Conservation (phyloP, 371 early-diverging fungal genomes). For the Mortierella sp. region DNA sequence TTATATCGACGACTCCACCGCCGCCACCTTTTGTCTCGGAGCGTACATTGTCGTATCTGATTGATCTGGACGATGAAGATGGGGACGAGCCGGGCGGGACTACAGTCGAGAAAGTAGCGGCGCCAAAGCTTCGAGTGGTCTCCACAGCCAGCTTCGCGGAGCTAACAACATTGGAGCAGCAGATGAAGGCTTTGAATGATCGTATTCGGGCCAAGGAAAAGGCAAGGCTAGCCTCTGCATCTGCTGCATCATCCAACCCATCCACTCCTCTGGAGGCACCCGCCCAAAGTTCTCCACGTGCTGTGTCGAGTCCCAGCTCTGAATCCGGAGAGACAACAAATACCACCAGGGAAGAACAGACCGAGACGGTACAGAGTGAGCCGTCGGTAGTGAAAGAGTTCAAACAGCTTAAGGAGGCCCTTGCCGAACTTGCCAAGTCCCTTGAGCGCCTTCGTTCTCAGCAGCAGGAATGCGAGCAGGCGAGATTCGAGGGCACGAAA, state of each 20-base stretch:
- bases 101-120: background rate
- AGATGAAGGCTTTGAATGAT: slow-evolving; percentile 31
- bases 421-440: slow-evolving; percentile 7
- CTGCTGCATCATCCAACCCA: background rate
- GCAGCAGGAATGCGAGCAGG: slow-evolving; percentile 17
- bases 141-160: background rate
- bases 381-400: slow-evolving; percentile 10
- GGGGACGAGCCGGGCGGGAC: slow-evolving; percentile 12
- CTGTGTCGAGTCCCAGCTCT: background rate
- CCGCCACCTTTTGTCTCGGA: slow-evolving; percentile 29
- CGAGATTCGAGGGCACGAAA: background rate
- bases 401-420: background rate
- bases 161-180: slow-evolving; percentile 15
- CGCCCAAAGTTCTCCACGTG: background rate
- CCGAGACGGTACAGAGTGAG: too few species aligned
- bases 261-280: background rate
- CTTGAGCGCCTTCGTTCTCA: slow-evolving; percentile 27
- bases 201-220: slow-evolving; percentile 26
- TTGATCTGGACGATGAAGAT: slow-evolving; percentile 47
- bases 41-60: slow-evolving; percentile 24
- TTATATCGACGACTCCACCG: slow-evolving; percentile 6
- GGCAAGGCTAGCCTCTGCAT: slow-evolving; percentile 20
- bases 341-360: background rate
- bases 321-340: background rate
- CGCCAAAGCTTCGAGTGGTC: background rate